Base-by-base conservation (phyloP, 371 early-diverging fungal genomes). In the Dichotomocladium elegans region DNA sequence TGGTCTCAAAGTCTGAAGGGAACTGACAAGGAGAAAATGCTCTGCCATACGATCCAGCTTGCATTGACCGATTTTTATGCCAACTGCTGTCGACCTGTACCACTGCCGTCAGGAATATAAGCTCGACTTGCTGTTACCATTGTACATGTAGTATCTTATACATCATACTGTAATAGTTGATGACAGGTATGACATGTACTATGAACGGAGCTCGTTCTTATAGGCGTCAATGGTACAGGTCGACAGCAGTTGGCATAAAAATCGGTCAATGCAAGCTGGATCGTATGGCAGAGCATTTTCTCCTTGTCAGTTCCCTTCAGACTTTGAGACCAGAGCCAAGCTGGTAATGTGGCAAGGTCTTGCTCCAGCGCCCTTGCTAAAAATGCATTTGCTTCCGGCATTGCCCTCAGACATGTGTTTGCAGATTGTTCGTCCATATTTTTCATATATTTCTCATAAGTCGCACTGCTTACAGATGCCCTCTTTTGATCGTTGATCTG, bases 131-230 rank as follows among this genome's bases (percentile, higher is more conserved):
- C 41, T 14, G 30, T 41, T 43, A 52, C 43, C 52, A 52, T 43
- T 52, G 52, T 2, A 52, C 4, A 15, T 31, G 52, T 21, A 52
- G 17, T 2, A 29, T 15, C 31, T 52, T 15, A 0, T 45, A 53
- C 7, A 51, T 35, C 3, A 58, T 58, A 43, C 51, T 58, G 26
- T 54, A 60, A 21, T 65, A 65, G 37, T 65, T 65, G 55, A 60
- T 58, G 3, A 65, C 25, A 0, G 57, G 58, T 12, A 66, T 56
- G 3, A 61, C 45, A 31, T 46, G 46, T 29, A 55, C 57, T 27
- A 34, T 34, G 46, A 58, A 61, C 0, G 57, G 66, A 12, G 61
- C 56, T 0, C 50, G 45, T 45, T 60, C 56, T n/a, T n/a, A n/a
- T n/a, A n/a, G 43, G 29, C 27, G 40, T 30, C 10, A 47, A 29